phyloP scores from a whole-genome alignment of 257 asterid species.

The Primulina eburnea region DNA sequence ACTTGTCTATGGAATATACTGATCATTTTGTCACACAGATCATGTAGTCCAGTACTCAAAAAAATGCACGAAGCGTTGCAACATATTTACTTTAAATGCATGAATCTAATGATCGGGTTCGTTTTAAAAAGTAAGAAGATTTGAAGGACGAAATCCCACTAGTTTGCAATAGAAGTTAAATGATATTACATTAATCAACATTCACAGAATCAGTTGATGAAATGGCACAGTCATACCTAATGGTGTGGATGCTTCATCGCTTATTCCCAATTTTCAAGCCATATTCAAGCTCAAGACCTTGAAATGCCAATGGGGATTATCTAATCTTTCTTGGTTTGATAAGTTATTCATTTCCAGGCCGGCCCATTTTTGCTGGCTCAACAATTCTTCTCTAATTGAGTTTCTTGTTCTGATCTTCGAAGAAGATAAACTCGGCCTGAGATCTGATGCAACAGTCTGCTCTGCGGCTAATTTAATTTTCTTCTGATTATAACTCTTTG shows the following conservation, averaged over 20 bases:
- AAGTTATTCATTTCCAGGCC: constrained; percentile 29
- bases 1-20: background rate
- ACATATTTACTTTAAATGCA: no score
- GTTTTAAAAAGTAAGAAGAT: no score
- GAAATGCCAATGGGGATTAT: constrained; percentile 71
- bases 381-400: constrained; percentile 23
- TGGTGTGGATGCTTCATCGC: background rate
- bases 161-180: background rate
- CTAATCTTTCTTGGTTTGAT: constrained; percentile 48
- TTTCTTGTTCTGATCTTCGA: constrained; percentile 44
- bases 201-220: constrained; percentile 27
- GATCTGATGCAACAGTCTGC: constrained; percentile 35
- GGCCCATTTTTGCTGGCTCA: constrained; percentile 50
- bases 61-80: no score
- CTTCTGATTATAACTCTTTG: constrained; percentile 39
- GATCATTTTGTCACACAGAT: background rate
- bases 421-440: constrained; percentile 60
- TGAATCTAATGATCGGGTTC: background rate
- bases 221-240: constrained; percentile 5
- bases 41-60: no score
- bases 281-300: constrained; percentile 68
- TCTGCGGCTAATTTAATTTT: constrained; percentile 30
- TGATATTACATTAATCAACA: constrained; percentile 17
- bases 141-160: constrained; percentile 2
- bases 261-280: constrained; percentile 31